These are phyloP conservation scores for Trichocladium uniseriatum DNA, from an alignment of 495 filamentous ascomycete genomes.

Conservation along the genomic window DNA sequence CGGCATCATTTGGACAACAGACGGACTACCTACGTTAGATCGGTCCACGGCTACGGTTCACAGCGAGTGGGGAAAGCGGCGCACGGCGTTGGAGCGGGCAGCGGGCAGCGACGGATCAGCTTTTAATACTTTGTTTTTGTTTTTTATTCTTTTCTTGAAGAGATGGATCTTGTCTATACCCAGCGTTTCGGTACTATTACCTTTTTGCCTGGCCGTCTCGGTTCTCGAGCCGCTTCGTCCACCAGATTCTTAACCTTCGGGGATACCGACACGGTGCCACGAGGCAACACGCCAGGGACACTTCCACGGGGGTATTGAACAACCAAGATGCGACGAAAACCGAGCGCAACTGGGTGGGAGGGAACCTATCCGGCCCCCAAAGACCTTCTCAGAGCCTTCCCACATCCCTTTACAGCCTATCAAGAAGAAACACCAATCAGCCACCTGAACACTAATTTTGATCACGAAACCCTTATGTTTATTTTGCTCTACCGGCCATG, in stretches of 20 bases:
- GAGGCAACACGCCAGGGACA: no score
- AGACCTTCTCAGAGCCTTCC: no score
- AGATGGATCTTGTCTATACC: not conserved
- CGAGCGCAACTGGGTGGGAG: no score
- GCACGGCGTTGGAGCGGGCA: not conserved
- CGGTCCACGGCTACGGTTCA: not conserved
- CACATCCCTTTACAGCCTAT: constrained; percentile 14
- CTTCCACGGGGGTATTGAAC: no score
- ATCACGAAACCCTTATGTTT: constrained; percentile 11
- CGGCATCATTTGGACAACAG: not conserved
- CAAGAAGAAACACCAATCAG: constrained; percentile 13
- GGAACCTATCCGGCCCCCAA: no score
- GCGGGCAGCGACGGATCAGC: not conserved
- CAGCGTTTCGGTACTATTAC: no score
- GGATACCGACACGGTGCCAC: no score
- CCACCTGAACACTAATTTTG: constrained; percentile 12
- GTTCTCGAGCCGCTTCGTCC: no score
- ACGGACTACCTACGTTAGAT: not conserved
- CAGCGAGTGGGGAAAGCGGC: not conserved
- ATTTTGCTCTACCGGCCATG: constrained; percentile 27
- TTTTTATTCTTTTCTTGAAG: not conserved
- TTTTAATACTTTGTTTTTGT: not conserved
- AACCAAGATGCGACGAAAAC: no score
- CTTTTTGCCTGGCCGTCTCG: no score
- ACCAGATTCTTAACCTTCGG: no score